A percentile compares a stretch with the other conserved stretches of the same genome.
These are phyloP conservation scores for Fusarium scirpi DNA, from an alignment of 2,329 filamentous ascomycete species.

Conservation along the genomic window DNA sequence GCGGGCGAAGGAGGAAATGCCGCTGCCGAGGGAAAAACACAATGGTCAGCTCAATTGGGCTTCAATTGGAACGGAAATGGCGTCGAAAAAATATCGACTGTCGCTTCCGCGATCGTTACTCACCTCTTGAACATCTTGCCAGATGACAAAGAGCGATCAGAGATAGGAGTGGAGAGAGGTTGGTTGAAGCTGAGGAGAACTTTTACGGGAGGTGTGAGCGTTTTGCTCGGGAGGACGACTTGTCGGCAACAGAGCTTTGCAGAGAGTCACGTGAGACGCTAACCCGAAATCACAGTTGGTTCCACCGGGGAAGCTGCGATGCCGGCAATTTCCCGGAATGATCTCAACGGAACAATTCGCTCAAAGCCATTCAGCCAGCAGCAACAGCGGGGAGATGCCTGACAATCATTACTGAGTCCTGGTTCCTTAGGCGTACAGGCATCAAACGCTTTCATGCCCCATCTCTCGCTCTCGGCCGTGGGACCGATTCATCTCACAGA, in stretches of 20 bases:
- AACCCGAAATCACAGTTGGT: slow-evolving; percentile 45
- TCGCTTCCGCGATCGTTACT: slow-evolving; percentile 56
- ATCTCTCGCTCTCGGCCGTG: not conserved
- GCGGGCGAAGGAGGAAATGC: slow-evolving; percentile 74
- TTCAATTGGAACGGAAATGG: slow-evolving; percentile 58
- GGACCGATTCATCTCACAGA: not conserved
- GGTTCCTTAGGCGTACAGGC: slow-evolving; percentile 7
- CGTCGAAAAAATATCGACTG: slow-evolving; percentile 45
- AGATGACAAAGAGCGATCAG: slow-evolving; percentile 75
- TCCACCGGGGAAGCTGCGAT: slow-evolving; percentile 44
- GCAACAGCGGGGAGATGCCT: slow-evolving; percentile 18
- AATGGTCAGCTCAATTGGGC: slow-evolving; percentile 59
- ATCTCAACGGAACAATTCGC: slow-evolving; percentile 46
- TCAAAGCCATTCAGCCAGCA: slow-evolving; percentile 10
- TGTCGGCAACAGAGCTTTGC: slow-evolving; percentile 59
- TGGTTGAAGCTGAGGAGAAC: slow-evolving; percentile 62
- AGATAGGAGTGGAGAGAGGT: slow-evolving; percentile 70
- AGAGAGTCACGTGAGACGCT: slow-evolving; percentile 54
- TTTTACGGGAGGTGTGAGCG: slow-evolving; percentile 61
- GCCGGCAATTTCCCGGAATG: slow-evolving; percentile 50
- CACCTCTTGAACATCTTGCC: slow-evolving; percentile 87
- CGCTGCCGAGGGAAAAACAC: slow-evolving; percentile 61
- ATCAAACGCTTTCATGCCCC: not conserved
- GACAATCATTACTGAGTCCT: slow-evolving; percentile 20
- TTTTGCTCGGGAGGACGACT: slow-evolving; percentile 60